Conservation (phyloP, 2,329 filamentous ascomycete species). For the Aspergillus ustus region DNA sequence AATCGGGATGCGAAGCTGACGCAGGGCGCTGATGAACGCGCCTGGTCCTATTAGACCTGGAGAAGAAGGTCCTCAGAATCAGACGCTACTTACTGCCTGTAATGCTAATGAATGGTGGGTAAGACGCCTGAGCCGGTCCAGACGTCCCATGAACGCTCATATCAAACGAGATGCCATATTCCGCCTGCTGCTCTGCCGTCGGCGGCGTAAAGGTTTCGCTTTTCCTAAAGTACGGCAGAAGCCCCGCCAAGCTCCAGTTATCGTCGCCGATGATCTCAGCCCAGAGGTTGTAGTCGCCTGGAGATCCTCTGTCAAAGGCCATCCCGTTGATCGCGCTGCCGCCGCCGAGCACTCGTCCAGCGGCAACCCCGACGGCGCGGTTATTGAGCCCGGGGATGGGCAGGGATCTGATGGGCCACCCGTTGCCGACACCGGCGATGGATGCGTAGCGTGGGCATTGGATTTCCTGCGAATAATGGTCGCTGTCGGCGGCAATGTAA, state of each 20-base stretch:
- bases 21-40: background rate
- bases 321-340: conserved; percentile 11
- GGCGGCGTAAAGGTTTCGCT: conserved; percentile 8
- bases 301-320: conserved; percentile 7
- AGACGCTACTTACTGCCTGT: background rate
- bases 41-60: background rate
- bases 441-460: conserved; percentile 1
- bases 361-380: background rate
- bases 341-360: conserved; percentile 3
- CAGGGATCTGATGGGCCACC: conserved; percentile 4
- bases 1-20: conserved; percentile 5
- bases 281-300: conserved; percentile 12
- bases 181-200: background rate
- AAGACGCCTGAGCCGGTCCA: conserved; percentile 1
- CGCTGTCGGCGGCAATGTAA: background rate
- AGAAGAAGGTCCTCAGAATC: background rate
- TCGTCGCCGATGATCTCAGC: conserved; percentile 2
- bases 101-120: background rate
- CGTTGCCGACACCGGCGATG: background rate
- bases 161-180: conserved; percentile 5
- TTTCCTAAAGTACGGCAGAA: conserved; percentile 8
- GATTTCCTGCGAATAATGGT: conserved; percentile 5
- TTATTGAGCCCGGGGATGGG: conserved; percentile 4
- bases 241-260: conserved; percentile 4
- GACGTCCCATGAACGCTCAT: background rate